These are phyloP conservation scores for Phoenix roebelenii DNA, from an alignment of 176 grass and related monocot genomes.

Conservation along the genomic window DNA sequence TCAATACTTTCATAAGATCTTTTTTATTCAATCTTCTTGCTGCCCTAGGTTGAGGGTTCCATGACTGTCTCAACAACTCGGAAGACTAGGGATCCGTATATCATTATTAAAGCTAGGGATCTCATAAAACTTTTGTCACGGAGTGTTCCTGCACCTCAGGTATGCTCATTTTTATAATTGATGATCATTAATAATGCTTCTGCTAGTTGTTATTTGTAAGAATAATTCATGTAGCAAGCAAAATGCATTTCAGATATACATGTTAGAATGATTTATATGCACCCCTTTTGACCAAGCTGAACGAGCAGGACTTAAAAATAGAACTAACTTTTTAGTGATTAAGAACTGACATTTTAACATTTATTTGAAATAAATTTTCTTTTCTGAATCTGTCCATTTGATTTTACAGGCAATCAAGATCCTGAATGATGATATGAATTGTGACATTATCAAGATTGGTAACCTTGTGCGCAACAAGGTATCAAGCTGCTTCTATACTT, in stretches of 20 bases:
- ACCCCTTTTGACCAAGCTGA: no score
- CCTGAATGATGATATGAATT: constrained; percentile 90
- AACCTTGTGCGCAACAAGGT: constrained; percentile 84
- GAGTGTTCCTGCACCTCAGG: constrained; percentile 87
- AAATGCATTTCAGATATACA: no score
- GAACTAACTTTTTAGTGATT: no score
- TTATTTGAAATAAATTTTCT: no score
- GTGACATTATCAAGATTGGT: constrained; percentile 94
- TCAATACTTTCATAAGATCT: not conserved
- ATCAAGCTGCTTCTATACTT: not conserved
- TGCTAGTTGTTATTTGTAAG: no score
- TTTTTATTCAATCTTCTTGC: not conserved
- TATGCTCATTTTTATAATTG: constrained; percentile 8
- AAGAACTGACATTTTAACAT: no score
- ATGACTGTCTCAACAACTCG: constrained; percentile 89
- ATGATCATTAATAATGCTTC: no score
- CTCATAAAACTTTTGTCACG: constrained; percentile 82
- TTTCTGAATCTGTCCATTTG: not conserved
- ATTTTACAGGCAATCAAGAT: constrained; percentile 75
- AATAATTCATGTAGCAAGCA: no score
- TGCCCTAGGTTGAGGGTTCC: constrained; percentile 74
- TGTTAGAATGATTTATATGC: no score
- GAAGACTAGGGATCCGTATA: constrained; percentile 85
- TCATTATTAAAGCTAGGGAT: constrained; percentile 86
- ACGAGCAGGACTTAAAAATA: no score